Conservation (phyloP, 176 grass and related monocot genomes). For the Guadua angustifolia region DNA sequence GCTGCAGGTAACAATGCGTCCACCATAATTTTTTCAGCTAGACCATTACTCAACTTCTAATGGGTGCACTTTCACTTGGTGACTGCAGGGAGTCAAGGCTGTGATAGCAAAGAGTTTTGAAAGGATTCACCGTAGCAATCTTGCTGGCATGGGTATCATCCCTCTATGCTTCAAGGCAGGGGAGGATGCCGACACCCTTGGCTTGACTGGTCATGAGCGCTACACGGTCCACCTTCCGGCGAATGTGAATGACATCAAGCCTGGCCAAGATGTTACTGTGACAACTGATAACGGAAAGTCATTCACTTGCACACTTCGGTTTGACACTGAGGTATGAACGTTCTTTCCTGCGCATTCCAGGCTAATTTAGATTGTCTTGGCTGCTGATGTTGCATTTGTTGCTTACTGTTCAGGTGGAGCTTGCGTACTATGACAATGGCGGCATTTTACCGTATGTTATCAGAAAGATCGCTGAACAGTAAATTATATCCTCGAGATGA, state of each 20-base stretch:
- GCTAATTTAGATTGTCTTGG: not conserved
- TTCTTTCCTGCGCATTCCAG: not conserved
- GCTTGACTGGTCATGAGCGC: conserved; percentile 82
- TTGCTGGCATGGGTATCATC: conserved; percentile 93
- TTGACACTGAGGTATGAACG: conserved; percentile 79
- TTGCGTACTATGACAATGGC: conserved; percentile 89
- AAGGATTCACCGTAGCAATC: conserved; percentile 97
- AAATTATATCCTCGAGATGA: conserved; percentile 38
- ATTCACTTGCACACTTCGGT: conserved; percentile 80
- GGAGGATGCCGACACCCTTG: conserved; percentile 84
- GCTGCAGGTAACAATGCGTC: conserved; percentile 62
- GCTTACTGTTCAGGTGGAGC: conserved; percentile 67
- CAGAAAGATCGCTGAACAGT: conserved; percentile 65
- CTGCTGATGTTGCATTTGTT: conserved; percentile 18
- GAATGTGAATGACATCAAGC: conserved; percentile 80
- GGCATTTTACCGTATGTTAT: conserved; percentile 92
- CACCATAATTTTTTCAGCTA: conserved; percentile 14
- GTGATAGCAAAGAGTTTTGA: conserved; percentile 97
- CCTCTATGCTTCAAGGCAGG: conserved; percentile 91
- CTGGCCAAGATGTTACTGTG: conserved; percentile 82
- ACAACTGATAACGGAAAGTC: conserved; percentile 81
- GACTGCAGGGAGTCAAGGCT: conserved; percentile 88
- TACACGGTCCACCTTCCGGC: conserved; percentile 79
- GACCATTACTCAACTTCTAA: conserved; percentile 17
- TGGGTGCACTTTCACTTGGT: conserved; percentile 26